A percentile compares a stretch with the other conserved stretches of the same genome.
phyloP scores from a whole-genome alignment of 2,329 filamentous ascomycete species.

The Magnaporthiopsis rhizophila region DNA sequence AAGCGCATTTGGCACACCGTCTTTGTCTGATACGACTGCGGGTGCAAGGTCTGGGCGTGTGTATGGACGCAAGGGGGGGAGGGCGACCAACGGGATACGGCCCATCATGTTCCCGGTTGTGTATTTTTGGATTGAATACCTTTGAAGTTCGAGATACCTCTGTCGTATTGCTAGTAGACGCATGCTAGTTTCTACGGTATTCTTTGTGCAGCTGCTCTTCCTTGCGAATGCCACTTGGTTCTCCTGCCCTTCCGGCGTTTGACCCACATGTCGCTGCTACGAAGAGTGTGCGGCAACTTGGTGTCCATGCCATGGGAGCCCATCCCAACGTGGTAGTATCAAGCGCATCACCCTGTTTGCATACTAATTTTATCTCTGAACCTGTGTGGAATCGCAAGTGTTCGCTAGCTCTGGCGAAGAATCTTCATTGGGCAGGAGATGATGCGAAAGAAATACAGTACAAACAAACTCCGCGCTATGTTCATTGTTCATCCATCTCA shows the following conservation, averaged over 20 bases:
- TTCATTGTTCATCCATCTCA: no score
- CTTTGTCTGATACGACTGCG: neutral
- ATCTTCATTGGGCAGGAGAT: neutral
- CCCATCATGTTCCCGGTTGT: neutral
- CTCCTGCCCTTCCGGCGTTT: no score
- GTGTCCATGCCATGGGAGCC: no score
- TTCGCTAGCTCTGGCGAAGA: neutral
- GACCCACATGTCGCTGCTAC: no score
- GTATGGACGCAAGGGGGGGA: neutral
- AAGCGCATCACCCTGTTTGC: neutral
- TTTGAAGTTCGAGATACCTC: neutral
- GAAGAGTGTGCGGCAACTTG: no score
- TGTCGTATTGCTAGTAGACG: neutral
- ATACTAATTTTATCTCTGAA: neutral
- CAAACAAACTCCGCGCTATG: neutral
- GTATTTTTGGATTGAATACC: neutral
- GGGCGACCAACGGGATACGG: no score
- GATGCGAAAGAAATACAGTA: neutral
- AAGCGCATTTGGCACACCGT: conserved; percentile 11
- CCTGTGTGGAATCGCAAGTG: neutral
- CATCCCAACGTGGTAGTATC: no score
- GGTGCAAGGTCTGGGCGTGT: neutral
- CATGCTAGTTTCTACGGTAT: neutral
- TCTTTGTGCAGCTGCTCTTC: neutral
- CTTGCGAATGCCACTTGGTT: neutral